Percentiles rank a stretch among this genome's conserved stretches.
These are phyloP conservation scores for Fusarium temperatum DNA, from an alignment of 2,329 filamentous ascomycete species.

Conservation along the genomic window DNA sequence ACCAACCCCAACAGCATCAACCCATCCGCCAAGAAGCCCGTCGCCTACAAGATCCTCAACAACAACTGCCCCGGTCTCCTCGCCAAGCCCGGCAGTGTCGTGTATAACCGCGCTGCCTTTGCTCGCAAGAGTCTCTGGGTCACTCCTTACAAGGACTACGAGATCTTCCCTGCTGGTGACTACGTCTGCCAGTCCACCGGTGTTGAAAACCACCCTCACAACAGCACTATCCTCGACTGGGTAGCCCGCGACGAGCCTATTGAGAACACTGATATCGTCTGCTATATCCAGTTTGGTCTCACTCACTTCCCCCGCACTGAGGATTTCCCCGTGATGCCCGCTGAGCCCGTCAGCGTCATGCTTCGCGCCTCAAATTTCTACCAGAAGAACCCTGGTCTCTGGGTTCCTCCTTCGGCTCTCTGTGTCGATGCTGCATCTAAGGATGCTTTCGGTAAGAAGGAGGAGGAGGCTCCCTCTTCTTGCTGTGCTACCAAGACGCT, in stretches of 20 bases:
- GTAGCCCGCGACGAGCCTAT: conserved; percentile 77
- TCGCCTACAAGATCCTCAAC: conserved; percentile 89
- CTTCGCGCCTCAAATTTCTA: conserved; percentile 87
- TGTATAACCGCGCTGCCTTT: conserved; percentile 90
- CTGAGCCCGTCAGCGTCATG: conserved; percentile 83
- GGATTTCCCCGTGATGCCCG: conserved; percentile 93
- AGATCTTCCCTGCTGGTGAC: conserved; percentile 85
- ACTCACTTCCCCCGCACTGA: conserved; percentile 91
- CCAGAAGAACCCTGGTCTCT: conserved; percentile 78
- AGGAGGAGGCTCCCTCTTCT: conserved; percentile 25
- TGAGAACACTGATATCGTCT: conserved; percentile 84
- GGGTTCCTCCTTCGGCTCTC: conserved; percentile 71
- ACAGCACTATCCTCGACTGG: conserved; percentile 77
- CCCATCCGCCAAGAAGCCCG: conserved; percentile 84
- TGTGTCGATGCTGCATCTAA: conserved; percentile 36
- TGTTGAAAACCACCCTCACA: conserved; percentile 65
- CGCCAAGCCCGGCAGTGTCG: conserved; percentile 83
- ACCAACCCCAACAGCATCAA: conserved; percentile 84
- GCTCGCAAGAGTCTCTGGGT: conserved; percentile 60
- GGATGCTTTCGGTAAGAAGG: conserved; percentile 34
- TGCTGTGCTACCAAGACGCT: conserved; percentile 34
- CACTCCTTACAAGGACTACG: conserved; percentile 74
- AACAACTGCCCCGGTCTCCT: conserved; percentile 81
- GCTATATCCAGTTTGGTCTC: conserved; percentile 94
- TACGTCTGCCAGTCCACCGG: conserved; percentile 91